Base-by-base conservation (phyloP, 2,329 filamentous ascomycete species). In the Teratosphaeriaceae sp. region DNA sequence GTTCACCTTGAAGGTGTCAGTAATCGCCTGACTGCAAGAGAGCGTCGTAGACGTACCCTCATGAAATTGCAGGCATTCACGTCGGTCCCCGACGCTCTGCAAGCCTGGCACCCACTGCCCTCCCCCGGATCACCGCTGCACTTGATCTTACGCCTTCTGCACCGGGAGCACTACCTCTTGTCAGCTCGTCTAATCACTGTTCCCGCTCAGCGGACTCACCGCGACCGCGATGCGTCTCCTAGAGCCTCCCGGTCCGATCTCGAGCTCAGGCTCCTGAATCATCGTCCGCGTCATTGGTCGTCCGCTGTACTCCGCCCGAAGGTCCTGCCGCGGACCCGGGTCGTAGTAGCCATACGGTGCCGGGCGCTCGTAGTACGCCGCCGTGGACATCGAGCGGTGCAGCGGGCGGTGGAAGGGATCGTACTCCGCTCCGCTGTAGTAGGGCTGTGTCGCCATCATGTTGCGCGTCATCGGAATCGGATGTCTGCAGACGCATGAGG, bases 81-180 rank as follows among this genome's bases (percentile, higher is more conserved):
- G 18, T 82, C 77, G 20, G 76, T 70, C 11, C 84, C 84, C 40
- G 89, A 83, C 48, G 73, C 79, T 57, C 80, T 84, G 70, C 90
- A 97, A 63, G 89, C 94, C 9, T 76, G 72, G 65, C 90, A 97
- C n/a, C 82, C 80, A 29, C 72, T 68, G n/a, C 84, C 84, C 57
- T 83, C 79, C 23, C 84, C 85, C 24, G 76, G 73, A 60, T 95
- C 88, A 33, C 90, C 90, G 58, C 85, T 94, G 69, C 90, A 97
- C 54, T 87, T 84, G 56, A 97, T 97, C 72, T 97, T 97, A 46
- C 90, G 79, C 68, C 90, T 89, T 47, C 90, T 80, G 66, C 90
- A 97, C 53, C 90, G 80, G 26, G 80, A 79, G 64, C 90, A 97
- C 90, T 96, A 51, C 5, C 34, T 16, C 23, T 40, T 23, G 42